Evolutionary conservation across 306 rosid species (phyloP).

Genomic region (Castanea sativa): DNA sequence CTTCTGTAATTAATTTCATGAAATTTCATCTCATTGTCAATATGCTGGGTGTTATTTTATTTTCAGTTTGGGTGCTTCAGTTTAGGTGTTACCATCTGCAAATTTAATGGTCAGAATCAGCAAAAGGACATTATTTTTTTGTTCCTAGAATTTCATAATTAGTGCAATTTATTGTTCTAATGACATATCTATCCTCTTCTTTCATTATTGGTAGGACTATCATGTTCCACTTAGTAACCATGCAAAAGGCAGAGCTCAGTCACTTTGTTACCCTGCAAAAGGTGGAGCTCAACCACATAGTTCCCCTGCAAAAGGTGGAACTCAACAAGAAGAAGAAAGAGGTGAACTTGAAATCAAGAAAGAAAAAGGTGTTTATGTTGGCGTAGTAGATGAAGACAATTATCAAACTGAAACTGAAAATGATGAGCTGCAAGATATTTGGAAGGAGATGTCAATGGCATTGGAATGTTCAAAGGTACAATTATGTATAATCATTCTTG

Average conservation of each 20-base stretch:
- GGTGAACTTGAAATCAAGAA: conserved; percentile 20
- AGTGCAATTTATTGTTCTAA: neutral
- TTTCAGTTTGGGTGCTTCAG: too few relatives aligned
- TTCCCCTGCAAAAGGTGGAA: conserved; percentile 19
- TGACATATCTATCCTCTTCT: neutral
- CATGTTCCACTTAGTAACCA: conserved; percentile 21
- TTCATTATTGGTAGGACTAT: conserved; percentile 32
- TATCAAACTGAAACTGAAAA: conserved; percentile 30
- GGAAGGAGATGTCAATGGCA: conserved; percentile 87
- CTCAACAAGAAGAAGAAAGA: conserved; percentile 17
- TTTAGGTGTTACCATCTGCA: too few relatives aligned
- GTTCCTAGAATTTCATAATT: neutral
- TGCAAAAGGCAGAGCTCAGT: conserved; percentile 25
- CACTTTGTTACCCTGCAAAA: neutral
- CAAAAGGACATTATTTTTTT: neutral
- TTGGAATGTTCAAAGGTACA: conserved; percentile 75
- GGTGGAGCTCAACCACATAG: conserved; percentile 20
- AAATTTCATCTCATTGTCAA: neutral
- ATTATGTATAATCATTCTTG: neutral
- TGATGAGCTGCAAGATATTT: conserved; percentile 70
- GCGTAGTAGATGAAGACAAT: conserved; percentile 54
- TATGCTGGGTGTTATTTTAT: neutral
- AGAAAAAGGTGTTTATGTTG: conserved; percentile 65
- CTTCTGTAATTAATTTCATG: neutral
- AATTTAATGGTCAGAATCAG: too few relatives aligned